Percentiles rank a stretch among this genome's conserved stretches.
Evolutionary conservation across 352 stramenopile species (phyloP).

Genomic region (Plasmopara muralis): DNA sequence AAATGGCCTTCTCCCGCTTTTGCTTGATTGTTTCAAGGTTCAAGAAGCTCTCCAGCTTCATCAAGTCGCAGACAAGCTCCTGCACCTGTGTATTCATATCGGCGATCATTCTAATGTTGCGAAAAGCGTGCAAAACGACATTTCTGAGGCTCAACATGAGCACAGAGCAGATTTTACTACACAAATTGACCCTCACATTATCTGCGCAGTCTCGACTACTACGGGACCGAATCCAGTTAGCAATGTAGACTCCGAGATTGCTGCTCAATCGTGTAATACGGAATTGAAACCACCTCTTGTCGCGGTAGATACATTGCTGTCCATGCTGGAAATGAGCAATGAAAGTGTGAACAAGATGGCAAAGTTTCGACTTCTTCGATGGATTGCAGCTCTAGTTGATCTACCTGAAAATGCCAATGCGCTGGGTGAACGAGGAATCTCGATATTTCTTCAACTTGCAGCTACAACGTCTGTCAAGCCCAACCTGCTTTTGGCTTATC

Average conservation of each 20-base stretch:
- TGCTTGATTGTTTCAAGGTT: slow-evolving; percentile 42
- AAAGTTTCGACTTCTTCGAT: slow-evolving; percentile 46
- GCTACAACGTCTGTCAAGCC: slow-evolving; percentile 9
- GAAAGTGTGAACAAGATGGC: slow-evolving; percentile 8
- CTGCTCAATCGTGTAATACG: not conserved
- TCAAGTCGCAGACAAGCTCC: slow-evolving; percentile 53
- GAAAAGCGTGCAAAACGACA: not conserved
- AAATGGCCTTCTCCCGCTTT: slow-evolving; percentile 27
- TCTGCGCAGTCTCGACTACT: slow-evolving; percentile 16
- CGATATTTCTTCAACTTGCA: slow-evolving; percentile 32
- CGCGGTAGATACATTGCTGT: slow-evolving; percentile 24
- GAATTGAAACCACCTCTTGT: slow-evolving; percentile 29
- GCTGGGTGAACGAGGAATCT: slow-evolving; percentile 32
- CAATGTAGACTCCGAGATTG: slow-evolving; percentile 1
- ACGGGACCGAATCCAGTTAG: not conserved
- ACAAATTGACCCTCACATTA: slow-evolving; percentile 19
- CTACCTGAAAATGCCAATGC: slow-evolving; percentile 30
- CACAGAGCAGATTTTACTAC: not conserved
- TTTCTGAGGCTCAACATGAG: not conserved
- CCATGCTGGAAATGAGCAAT: slow-evolving; percentile 28
- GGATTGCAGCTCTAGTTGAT: slow-evolving; percentile 40
- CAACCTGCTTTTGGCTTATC: slow-evolving; percentile 34
- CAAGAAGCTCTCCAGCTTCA: slow-evolving; percentile 24
- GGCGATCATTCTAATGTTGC: not conserved
- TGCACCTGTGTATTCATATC: slow-evolving; percentile 38